These are phyloP conservation scores for Nigrospora oryzae DNA, from an alignment of 2,329 filamentous ascomycete species.

Conservation along the genomic window DNA sequence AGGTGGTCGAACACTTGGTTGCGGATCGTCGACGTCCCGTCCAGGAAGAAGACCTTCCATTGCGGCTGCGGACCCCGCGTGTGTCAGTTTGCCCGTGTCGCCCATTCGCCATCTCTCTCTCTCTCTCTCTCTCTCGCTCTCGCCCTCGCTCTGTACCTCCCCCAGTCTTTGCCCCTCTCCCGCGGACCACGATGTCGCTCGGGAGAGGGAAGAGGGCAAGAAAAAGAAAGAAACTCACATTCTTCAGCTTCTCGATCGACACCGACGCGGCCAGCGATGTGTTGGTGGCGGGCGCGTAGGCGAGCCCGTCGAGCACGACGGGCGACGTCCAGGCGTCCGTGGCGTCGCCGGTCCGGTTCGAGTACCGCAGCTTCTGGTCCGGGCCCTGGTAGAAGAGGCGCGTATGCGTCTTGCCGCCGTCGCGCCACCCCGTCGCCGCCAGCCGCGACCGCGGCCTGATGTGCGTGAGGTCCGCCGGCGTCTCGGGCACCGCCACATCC, in stretches of 20 bases:
- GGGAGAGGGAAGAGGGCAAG: too few species aligned
- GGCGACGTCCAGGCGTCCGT: background rate
- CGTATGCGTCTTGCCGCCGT: background rate
- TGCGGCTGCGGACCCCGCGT: background rate
- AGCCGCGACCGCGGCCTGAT: background rate
- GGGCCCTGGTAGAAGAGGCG: constrained; percentile 5
- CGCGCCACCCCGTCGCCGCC: constrained; percentile 3
- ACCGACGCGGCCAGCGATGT: constrained; percentile 1
- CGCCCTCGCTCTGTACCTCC: too few species aligned
- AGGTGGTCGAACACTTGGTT: background rate
- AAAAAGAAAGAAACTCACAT: too few species aligned
- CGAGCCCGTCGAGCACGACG: background rate
- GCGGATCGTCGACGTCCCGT: background rate
- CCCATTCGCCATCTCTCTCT: too few species aligned
- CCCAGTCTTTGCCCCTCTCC: too few species aligned
- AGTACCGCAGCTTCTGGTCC: constrained; percentile 3
- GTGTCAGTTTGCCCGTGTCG: too few species aligned
- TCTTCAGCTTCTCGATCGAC: background rate
- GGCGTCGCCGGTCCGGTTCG: background rate
- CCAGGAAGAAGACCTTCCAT: constrained; percentile 1
- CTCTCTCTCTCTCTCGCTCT: too few species aligned
- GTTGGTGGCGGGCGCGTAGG: background rate
- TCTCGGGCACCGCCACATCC: background rate
- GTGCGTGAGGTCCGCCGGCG: background rate
- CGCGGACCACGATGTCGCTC: too few species aligned